A percentile compares a stretch with the other conserved stretches of the same genome.
These are phyloP conservation scores for Epithele typhae DNA, from an alignment of 768 basidiomycete genomes.

Conservation along the genomic window DNA sequence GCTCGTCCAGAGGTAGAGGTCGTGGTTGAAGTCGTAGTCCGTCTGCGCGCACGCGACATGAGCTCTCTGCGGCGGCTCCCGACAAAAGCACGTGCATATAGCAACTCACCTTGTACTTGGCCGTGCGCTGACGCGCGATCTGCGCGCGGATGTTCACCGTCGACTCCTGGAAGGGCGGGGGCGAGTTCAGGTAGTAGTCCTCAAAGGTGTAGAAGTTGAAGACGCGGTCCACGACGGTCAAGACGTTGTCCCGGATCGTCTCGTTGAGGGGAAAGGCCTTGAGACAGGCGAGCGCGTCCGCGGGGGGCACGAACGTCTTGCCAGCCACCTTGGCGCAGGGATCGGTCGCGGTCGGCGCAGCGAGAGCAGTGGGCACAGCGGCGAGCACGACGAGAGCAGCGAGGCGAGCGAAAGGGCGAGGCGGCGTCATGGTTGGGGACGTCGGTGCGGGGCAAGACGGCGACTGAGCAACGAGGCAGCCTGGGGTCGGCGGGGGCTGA, in stretches of 20 bases:
- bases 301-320: conserved; percentile 42
- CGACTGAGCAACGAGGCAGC: no score
- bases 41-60: conserved; percentile 34
- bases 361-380: neutral
- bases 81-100: neutral
- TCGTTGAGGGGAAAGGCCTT: conserved; percentile 44
- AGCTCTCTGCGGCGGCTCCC: no score
- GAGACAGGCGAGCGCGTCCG: conserved; percentile 53
- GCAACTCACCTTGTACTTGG: conserved; percentile 39
- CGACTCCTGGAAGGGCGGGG: conserved; percentile 39
- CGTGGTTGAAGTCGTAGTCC: conserved; percentile 62
- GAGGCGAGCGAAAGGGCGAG: neutral
- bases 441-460: no score
- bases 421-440: no score
- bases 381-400: conserved; percentile 4
- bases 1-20: conserved; percentile 49
- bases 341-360: conserved; percentile 19
- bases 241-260: conserved; percentile 33
- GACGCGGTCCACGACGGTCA: conserved; percentile 28
- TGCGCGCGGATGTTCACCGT: conserved; percentile 50
- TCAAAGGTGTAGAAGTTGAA: conserved; percentile 40
- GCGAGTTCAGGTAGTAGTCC: conserved; percentile 32
- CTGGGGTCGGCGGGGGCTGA: no score
- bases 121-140: conserved; percentile 43
- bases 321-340: conserved; percentile 33